Base-by-base conservation (phyloP, 148 eudicot genomes). In the Euryodendron excelsum region DNA sequence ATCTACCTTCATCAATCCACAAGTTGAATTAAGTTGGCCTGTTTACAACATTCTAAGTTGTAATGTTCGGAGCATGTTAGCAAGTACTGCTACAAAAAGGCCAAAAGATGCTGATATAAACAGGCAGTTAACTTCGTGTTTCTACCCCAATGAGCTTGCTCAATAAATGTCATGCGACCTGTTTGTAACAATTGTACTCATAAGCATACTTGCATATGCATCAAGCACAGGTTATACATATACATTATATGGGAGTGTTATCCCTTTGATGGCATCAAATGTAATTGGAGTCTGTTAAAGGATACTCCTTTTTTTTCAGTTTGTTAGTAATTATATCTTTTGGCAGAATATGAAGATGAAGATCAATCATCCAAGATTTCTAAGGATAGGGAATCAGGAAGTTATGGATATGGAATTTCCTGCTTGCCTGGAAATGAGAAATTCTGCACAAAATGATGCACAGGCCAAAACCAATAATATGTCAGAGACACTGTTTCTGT, bases 301-400 rank as follows among this genome's bases (percentile, higher is more conserved):
- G 4, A 14, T 53, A 8, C 28, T 31, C 4, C 14, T 33, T 62
- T 69, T 69, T 25, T 37, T 75, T 69, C 52, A 37, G 48, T 64
- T 31, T 74, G 62, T 30, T 48, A 61, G 36, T 39, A 28, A 61
- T 75, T 45, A 60, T 63, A 47, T 81, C 77, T 82, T 60, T 65
- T 82, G 75, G 85, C 97, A 96, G 99, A 96, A 90, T 84, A 41
- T 96, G 80, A 96, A 90, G 84, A 78, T 96, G 91, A 88, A 87
- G 88, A 84, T 91, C 79, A 90, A 86, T 81, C 86, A 86, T 88
- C 99, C 98, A 77, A 90, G 97, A 80, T 93, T 91, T 84, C 89
- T 96, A 37, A 74, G 76, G 55, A 74, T 89, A 79, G 97, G 97
- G 39, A 83, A 74, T 72, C 81, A 68, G 50, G 98, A 91, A 78